These are phyloP conservation scores for Elaeis oleifera DNA, from an alignment of 202 grass and related monocot species.

Conservation along the genomic window DNA sequence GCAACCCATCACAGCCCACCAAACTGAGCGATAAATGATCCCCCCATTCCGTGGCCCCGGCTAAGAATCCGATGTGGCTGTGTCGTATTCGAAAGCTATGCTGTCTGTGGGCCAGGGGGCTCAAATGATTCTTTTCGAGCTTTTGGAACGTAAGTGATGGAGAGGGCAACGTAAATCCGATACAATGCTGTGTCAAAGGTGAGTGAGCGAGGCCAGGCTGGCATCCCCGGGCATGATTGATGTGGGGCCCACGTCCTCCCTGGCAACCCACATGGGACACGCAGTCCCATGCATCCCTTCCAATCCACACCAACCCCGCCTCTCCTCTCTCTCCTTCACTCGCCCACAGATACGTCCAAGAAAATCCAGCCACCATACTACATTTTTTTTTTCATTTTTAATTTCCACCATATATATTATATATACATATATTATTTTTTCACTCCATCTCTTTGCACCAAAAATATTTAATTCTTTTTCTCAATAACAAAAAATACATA, in stretches of 20 bases:
- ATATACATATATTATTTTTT: too few relatives aligned
- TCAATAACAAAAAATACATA: too few relatives aligned
- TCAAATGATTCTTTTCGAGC: not conserved
- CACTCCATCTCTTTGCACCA: too few relatives aligned
- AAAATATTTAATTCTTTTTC: too few relatives aligned
- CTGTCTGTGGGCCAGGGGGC: not conserved
- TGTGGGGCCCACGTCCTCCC: conserved; percentile 21
- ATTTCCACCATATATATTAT: too few relatives aligned
- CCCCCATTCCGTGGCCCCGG: not conserved
- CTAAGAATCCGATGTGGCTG: not conserved
- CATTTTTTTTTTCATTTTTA: too few relatives aligned
- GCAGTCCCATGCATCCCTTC: conserved; percentile 21
- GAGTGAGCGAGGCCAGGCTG: conserved; percentile 24
- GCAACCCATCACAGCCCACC: too few relatives aligned
- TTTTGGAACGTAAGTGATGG: too few relatives aligned
- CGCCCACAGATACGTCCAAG: not conserved
- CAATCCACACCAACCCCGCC: not conserved
- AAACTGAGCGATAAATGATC: too few relatives aligned
- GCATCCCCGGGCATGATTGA: conserved; percentile 35
- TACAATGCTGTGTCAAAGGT: not conserved
- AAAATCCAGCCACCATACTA: too few relatives aligned
- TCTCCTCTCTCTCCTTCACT: not conserved
- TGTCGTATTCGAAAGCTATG: not conserved
- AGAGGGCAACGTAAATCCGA: not conserved
- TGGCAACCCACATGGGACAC: conserved; percentile 51